Conservation (phyloP, 306 rosid genomes). For the Trichosanthes truncata region DNA sequence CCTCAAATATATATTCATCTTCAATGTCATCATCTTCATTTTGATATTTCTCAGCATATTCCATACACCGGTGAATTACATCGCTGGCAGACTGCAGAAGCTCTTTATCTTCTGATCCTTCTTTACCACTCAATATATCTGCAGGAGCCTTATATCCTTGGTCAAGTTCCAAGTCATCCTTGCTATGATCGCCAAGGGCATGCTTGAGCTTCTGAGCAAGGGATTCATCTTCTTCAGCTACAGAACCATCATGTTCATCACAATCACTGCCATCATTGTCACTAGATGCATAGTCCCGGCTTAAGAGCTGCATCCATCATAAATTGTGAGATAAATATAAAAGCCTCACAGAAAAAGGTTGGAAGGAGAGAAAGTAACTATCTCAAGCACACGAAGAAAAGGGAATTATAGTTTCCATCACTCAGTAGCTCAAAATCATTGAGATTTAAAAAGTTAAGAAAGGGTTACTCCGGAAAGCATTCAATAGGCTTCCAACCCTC, state of each 20-base stretch:
- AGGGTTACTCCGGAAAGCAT: not conserved
- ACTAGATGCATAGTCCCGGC: constrained; percentile 50
- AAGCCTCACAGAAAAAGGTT: not conserved
- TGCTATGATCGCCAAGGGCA: constrained; percentile 26
- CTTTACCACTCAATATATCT: constrained; percentile 39
- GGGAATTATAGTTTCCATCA: not conserved
- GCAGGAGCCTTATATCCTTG: constrained; percentile 61
- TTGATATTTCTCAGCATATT: constrained; percentile 72
- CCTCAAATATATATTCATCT: constrained; percentile 39
- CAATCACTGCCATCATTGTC: constrained; percentile 13
- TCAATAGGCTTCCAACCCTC: not conserved
- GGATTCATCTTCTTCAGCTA: constrained; percentile 47
- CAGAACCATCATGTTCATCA: constrained; percentile 22
- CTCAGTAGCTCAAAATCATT: not conserved
- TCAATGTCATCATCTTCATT: constrained; percentile 42
- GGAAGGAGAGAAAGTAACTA: not conserved
- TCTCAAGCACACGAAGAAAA: not conserved
- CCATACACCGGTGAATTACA: constrained; percentile 61
- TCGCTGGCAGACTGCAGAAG: constrained; percentile 41
- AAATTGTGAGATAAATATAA: not conserved
- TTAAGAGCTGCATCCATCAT: constrained; percentile 40
- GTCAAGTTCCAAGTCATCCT: constrained; percentile 40
- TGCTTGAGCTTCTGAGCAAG: constrained; percentile 60
- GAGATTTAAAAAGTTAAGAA: not conserved
- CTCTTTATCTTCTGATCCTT: constrained; percentile 23